These are phyloP conservation scores for Pseudotsuga menziesii DNA, from an alignment of 75 land plant species.

Conservation along the genomic window DNA sequence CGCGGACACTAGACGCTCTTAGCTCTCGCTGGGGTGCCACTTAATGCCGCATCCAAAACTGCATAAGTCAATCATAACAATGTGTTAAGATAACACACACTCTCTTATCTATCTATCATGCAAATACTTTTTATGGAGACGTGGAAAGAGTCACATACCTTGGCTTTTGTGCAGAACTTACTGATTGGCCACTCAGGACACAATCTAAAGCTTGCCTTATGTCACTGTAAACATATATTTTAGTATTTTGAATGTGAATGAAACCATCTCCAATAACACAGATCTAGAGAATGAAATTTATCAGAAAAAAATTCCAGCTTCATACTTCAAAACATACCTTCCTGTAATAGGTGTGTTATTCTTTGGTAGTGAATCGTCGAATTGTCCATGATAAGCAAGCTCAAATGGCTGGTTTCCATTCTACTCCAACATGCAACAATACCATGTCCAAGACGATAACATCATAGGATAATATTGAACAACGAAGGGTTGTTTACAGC, in stretches of 20 bases:
- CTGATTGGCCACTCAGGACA: conserved; percentile 30
- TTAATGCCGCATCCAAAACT: conserved; percentile 58
- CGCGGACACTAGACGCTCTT: too few species aligned
- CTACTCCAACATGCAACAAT: conserved; percentile 10
- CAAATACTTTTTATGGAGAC: neutral
- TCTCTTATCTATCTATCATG: neutral
- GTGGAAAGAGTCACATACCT: conserved; percentile 18
- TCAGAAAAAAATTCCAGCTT: neutral
- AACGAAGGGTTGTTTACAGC: neutral
- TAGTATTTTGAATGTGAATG: neutral
- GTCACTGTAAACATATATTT: conserved; percentile 23
- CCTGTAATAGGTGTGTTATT: conserved; percentile 39
- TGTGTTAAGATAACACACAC: neutral
- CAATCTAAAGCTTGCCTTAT: conserved; percentile 42
- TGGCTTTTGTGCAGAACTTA: conserved; percentile 26
- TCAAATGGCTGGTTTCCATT: conserved; percentile 33
- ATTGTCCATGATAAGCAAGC: conserved; percentile 47
- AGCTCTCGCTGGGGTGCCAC: conserved; percentile 17
- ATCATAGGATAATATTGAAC: neutral
- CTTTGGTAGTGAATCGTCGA: conserved; percentile 46
- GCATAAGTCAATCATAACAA: neutral
- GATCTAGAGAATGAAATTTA: neutral
- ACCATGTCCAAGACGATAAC: neutral
- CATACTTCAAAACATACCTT: conserved; percentile 17
- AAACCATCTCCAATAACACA: neutral